A percentile compares a stretch with the other conserved stretches of the same genome.
Evolutionary conservation across 1,284 basidiomycete species (phyloP).

Genomic region (Porodaedalea pini): DNA sequence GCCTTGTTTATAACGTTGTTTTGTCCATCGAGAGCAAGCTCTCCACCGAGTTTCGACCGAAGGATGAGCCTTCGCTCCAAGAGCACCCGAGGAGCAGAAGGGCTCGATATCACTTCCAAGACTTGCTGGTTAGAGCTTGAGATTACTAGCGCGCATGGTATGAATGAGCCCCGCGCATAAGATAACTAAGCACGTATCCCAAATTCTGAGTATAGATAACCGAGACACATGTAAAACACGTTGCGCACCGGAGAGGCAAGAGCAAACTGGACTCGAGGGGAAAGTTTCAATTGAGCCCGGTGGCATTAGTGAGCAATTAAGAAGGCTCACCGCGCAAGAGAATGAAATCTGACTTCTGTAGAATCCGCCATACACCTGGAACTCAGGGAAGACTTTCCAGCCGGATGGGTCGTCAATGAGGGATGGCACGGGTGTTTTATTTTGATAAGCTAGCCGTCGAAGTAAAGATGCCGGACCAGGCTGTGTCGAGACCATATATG

Average conservation of each 20-base stretch:
- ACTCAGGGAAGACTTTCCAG: slow-evolving; percentile 9
- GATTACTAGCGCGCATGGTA: slow-evolving; percentile 15
- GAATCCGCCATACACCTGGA: slow-evolving; percentile 7
- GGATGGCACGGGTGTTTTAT: background rate
- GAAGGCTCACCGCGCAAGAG: background rate
- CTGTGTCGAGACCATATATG: slow-evolving; percentile 1
- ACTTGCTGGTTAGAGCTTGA: slow-evolving; percentile 1
- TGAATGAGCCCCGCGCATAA: slow-evolving; percentile 14
- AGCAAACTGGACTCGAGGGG: slow-evolving; percentile 9
- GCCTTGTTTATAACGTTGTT: slow-evolving; percentile 7
- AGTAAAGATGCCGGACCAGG: slow-evolving; percentile 6
- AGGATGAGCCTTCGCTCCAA: slow-evolving; percentile 7
- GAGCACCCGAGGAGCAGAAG: background rate
- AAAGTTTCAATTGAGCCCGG: background rate
- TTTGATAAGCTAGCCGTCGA: slow-evolving; percentile 2
- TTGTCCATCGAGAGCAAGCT: slow-evolving; percentile 9
- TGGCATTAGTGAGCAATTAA: background rate
- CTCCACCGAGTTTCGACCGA: background rate
- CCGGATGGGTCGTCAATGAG: background rate
- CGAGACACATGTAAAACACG: background rate
- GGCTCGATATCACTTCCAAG: slow-evolving; percentile 9
- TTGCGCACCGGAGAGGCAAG: slow-evolving; percentile 14
- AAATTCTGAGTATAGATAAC: background rate
- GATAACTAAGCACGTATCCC: background rate
- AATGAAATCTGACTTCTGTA: slow-evolving; percentile 9